Conservation (phyloP, 768 basidiomycete species). For the Favolaschia claudopus region DNA sequence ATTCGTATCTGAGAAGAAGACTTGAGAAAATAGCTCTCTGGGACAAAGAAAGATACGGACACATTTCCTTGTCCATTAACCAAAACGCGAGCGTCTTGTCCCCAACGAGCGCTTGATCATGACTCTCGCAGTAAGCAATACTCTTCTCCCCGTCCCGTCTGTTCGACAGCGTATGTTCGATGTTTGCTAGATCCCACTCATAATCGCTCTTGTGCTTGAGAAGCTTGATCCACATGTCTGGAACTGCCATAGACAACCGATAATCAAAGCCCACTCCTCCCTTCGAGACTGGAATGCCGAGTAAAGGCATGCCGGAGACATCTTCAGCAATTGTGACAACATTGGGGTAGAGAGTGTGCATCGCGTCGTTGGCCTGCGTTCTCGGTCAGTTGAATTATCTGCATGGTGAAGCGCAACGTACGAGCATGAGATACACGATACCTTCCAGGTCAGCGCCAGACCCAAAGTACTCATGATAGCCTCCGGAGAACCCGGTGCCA, state of each 20-base stretch:
- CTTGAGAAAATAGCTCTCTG: not conserved
- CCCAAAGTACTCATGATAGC: slow-evolving; percentile 99
- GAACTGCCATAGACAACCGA: slow-evolving; percentile 96
- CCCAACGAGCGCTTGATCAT: slow-evolving; percentile 97
- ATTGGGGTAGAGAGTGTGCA: slow-evolving; percentile 82
- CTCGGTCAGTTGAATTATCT: slow-evolving; percentile 14
- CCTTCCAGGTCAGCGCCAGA: slow-evolving; percentile 84
- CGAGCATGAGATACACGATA: slow-evolving; percentile 96
- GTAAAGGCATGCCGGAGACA: slow-evolving; percentile 98
- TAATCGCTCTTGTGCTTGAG: slow-evolving; percentile 91
- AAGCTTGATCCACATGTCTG: slow-evolving; percentile 99
- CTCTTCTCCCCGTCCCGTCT: slow-evolving; percentile 90
- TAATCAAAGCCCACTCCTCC: slow-evolving; percentile 99
- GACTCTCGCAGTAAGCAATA: slow-evolving; percentile 93
- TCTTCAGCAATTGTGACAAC: slow-evolving; percentile 96
- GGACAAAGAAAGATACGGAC: slow-evolving; percentile 54
- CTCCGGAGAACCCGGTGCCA: slow-evolving; percentile 96
- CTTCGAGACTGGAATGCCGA: slow-evolving; percentile 76
- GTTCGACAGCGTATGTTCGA: slow-evolving; percentile 90
- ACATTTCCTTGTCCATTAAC: slow-evolving; percentile 99
- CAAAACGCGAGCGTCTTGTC: slow-evolving; percentile 99
- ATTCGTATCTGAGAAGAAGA: slow-evolving; percentile 70
- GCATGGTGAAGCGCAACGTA: slow-evolving; percentile 46
- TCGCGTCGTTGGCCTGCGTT: slow-evolving; percentile 85
- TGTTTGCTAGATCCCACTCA: slow-evolving; percentile 87